These are phyloP conservation scores for Eucalyptus guilfoylei DNA, from an alignment of 345 rosid species.

Conservation along the genomic window DNA sequence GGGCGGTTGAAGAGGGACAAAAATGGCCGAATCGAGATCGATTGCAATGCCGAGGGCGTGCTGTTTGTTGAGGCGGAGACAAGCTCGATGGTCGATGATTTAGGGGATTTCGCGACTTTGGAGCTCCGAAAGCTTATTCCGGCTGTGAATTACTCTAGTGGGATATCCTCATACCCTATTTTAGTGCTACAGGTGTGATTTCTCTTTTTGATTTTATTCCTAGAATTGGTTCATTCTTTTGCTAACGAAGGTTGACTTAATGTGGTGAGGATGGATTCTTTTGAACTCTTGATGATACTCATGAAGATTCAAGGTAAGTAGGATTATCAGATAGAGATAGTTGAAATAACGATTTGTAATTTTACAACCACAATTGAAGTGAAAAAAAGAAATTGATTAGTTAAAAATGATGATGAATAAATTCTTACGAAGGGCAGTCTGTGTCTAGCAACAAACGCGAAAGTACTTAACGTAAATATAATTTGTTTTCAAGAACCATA, in stretches of 20 bases:
- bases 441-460: neutral
- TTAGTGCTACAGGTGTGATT: neutral
- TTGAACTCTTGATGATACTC: neutral
- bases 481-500: neutral
- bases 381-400: neutral
- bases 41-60: conserved; percentile 80
- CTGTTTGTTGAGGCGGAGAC: conserved; percentile 82
- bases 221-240: neutral
- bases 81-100: conserved; percentile 45
- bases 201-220: neutral
- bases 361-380: neutral
- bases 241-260: neutral
- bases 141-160: conserved; percentile 63
- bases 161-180: neutral
- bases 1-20: conserved; percentile 38
- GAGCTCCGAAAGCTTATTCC: neutral
- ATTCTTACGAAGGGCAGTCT: neutral
- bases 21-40: conserved; percentile 24
- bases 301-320: neutral
- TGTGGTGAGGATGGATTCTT: neutral
- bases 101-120: neutral
- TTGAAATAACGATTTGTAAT: neutral
- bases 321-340: neutral
- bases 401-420: neutral
- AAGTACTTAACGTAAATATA: neutral